These are phyloP conservation scores for Phanerochaete sordida DNA, from an alignment of 768 basidiomycete species.

Conservation along the genomic window DNA sequence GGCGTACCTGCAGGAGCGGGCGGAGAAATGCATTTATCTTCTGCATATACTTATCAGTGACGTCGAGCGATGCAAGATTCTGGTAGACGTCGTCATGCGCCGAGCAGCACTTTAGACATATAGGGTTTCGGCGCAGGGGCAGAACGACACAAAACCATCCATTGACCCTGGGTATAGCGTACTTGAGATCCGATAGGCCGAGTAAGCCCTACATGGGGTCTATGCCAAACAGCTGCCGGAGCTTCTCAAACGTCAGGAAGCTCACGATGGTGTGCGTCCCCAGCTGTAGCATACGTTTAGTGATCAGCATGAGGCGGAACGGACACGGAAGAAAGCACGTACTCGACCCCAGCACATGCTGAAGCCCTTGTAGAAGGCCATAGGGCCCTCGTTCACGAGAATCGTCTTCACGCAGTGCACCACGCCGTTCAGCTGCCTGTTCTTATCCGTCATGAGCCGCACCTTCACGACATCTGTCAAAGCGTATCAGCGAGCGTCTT, in stretches of 20 bases:
- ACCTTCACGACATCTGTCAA: constrained; percentile 33
- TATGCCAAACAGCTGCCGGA: constrained; percentile 28
- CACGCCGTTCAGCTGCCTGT: constrained; percentile 24
- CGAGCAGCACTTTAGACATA: not conserved
- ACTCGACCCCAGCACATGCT: constrained; percentile 38
- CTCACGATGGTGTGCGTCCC: constrained; percentile 34
- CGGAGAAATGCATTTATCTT: not conserved
- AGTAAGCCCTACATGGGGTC: constrained; percentile 25
- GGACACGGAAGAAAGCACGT: constrained; percentile 7
- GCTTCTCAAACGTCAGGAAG: constrained; percentile 32
- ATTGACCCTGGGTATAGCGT: constrained; percentile 3
- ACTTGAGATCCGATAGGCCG: not conserved
- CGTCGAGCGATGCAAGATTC: not conserved
- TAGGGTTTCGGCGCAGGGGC: not conserved
- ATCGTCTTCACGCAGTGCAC: constrained; percentile 29
- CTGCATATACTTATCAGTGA: not conserved
- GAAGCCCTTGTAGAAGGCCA: constrained; percentile 36
- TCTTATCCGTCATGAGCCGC: constrained; percentile 35
- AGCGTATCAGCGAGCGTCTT: not conserved
- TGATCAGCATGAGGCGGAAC: not conserved
- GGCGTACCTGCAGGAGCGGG: not conserved
- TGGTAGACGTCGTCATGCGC: not conserved
- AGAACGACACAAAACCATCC: not conserved
- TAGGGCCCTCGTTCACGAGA: constrained; percentile 27
- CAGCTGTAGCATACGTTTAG: constrained; percentile 21